A percentile compares a stretch with the other conserved stretches of the same genome.
phyloP scores from a whole-genome alignment of 164 flowering plant species.

The Berberis thunbergii region DNA sequence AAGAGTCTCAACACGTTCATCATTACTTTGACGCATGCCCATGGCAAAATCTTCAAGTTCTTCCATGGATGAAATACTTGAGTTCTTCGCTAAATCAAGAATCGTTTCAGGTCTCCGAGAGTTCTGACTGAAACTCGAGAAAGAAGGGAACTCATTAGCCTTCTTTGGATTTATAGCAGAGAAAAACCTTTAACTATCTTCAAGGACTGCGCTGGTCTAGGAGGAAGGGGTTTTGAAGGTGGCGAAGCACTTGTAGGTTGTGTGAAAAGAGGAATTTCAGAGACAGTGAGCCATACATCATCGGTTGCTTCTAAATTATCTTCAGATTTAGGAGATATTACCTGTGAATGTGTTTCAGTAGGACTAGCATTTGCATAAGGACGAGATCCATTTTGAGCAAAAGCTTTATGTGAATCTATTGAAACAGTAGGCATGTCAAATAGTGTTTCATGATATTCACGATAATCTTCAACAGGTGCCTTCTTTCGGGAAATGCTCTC shows the following conservation, averaged over 20 bases:
- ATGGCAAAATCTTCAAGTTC: constrained; percentile 77
- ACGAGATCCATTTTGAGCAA: constrained; percentile 18
- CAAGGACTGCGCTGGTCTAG: constrained; percentile 44
- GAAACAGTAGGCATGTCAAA: constrained; percentile 49
- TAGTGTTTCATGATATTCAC: constrained; percentile 35
- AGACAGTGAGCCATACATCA: constrained; percentile 85
- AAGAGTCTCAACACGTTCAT: constrained; percentile 35
- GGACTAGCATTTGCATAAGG: constrained; percentile 9
- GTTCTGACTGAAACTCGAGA: constrained; percentile 26
- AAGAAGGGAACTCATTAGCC: constrained; percentile 34
- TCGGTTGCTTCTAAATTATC: constrained; percentile 33
- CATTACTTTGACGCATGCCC: constrained; percentile 35
- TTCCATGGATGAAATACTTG: constrained; percentile 45
- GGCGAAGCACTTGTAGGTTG: constrained; percentile 93
- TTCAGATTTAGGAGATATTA: constrained; percentile 35
- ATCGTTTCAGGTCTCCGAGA: constrained; percentile 33
- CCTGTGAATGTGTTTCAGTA: constrained; percentile 26
- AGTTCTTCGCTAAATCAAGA: constrained; percentile 28
- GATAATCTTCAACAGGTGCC: constrained; percentile 26
- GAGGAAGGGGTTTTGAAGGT: constrained; percentile 84
- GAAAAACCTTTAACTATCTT: constrained; percentile 33
- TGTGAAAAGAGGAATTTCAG: constrained; percentile 83
- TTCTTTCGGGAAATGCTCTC: constrained; percentile 31
- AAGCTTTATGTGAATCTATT: constrained; percentile 29
- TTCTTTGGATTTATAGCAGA: constrained; percentile 32